phyloP scores from a whole-genome alignment of 352 stramenopile species.

The Phytophthora sp. region DNA sequence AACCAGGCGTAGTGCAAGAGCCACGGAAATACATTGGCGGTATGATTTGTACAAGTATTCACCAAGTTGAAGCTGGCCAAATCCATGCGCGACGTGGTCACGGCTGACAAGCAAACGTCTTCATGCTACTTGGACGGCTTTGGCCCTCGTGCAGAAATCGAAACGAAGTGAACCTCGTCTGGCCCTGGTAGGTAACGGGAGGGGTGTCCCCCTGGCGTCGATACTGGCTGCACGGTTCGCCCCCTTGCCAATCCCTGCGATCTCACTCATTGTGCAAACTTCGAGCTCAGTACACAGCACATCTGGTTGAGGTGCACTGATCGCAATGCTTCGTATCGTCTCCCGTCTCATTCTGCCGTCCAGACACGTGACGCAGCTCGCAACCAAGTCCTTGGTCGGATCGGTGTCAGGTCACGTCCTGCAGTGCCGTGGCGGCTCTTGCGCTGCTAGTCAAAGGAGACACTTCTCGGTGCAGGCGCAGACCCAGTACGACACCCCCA shows the following conservation, averaged over 20 bases:
- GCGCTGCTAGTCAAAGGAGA: slow-evolving; percentile 22
- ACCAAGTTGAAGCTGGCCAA: slow-evolving; percentile 17
- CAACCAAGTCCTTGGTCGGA: slow-evolving; percentile 21
- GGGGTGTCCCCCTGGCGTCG: too few relatives aligned
- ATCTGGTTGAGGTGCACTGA: background rate
- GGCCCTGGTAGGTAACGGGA: too few relatives aligned
- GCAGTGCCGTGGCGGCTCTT: background rate
- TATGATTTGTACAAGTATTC: too few relatives aligned
- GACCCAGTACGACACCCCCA: slow-evolving; percentile 48
- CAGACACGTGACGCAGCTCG: slow-evolving; percentile 25
- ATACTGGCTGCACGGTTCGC: too few relatives aligned
- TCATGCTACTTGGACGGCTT: too few relatives aligned
- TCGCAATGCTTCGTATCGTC: slow-evolving; percentile 33
- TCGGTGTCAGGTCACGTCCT: slow-evolving; percentile 12
- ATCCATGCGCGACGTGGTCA: too few relatives aligned
- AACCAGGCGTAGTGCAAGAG: slow-evolving; percentile 3
- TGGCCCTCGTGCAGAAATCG: slow-evolving; percentile 11
- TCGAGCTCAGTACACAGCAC: slow-evolving; percentile 3
- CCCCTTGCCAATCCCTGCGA: background rate
- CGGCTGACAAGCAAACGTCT: too few relatives aligned
- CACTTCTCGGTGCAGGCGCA: slow-evolving; percentile 52
- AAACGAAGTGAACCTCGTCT: slow-evolving; percentile 16
- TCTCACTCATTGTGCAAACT: slow-evolving; percentile 30
- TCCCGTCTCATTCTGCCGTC: slow-evolving; percentile 35
- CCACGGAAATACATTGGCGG: background rate